Percentiles rank a stretch among this genome's conserved stretches.
Evolutionary conservation across 352 stramenopile genomes (phyloP).

Genomic region (Elongisporangium undulatum): DNA sequence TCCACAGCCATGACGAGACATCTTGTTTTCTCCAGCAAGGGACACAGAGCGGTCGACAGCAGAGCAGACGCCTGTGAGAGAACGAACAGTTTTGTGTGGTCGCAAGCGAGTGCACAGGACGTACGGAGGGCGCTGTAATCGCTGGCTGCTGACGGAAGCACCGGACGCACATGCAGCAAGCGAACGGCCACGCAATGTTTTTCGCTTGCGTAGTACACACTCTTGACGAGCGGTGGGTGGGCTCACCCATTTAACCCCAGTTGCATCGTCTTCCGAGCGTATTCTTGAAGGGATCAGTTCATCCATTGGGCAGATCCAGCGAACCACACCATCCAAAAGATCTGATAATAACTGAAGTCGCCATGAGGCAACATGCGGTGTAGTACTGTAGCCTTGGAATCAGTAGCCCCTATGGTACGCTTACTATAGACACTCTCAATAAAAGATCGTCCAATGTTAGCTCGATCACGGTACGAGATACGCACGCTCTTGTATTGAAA

Average conservation of each 20-base stretch:
- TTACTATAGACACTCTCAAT: no score
- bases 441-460: neutral
- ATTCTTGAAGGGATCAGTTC: neutral
- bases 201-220: neutral
- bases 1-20: neutral
- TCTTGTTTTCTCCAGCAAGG: neutral
- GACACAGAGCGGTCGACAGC: neutral
- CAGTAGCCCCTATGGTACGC: neutral
- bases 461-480: neutral
- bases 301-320: neutral
- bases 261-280: neutral
- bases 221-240: neutral
- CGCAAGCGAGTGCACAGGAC: neutral
- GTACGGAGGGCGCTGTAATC: neutral
- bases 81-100: neutral
- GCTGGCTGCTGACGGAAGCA: neutral
- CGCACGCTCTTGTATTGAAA: neutral
- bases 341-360: neutral
- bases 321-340: neutral
- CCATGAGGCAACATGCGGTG: neutral
- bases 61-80: neutral
- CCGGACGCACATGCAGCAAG: neutral
- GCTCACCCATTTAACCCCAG: neutral
- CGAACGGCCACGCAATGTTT: no score
- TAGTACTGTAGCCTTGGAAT: neutral